A percentile compares a stretch with the other conserved stretches of the same genome.
Evolutionary conservation across 2,329 filamentous ascomycete species (phyloP).

Genomic region (Xylariaceae sp.): DNA sequence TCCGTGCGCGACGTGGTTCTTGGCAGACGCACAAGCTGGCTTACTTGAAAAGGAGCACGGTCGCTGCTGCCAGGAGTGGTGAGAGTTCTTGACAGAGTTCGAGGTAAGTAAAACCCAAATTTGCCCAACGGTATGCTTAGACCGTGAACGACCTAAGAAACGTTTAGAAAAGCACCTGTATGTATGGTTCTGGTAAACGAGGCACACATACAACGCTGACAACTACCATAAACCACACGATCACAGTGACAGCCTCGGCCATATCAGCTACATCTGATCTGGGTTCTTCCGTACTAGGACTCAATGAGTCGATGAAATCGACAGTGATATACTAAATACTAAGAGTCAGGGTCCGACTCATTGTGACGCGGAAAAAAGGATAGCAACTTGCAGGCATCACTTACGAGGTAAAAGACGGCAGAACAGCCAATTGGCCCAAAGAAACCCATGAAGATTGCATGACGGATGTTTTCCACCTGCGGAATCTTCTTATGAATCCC

Average conservation of each 20-base stretch:
- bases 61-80: conserved; percentile 33
- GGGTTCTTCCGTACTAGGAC: conserved; percentile 53
- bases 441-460: conserved; percentile 85
- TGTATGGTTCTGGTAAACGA: not conserved
- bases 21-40: conserved; percentile 5
- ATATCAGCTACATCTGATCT: conserved; percentile 66
- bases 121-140: conserved; percentile 77
- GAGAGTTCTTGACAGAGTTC: conserved; percentile 57
- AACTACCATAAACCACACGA: conserved; percentile 84
- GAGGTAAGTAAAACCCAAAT: conserved; percentile 59
- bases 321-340: conserved; percentile 59
- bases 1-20: not conserved
- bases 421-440: conserved; percentile 91
- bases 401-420: conserved; percentile 75
- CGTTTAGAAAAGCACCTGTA: not conserved
- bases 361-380: not conserved
- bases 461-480: conserved; percentile 71
- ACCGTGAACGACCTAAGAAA: conserved; percentile 67
- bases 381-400: not conserved
- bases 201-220: conserved; percentile 70
- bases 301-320: conserved; percentile 66
- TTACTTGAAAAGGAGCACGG: conserved; percentile 18
- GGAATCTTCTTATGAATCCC: conserved; percentile 71
- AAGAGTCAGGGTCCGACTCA: not conserved
- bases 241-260: conserved; percentile 63